Percentiles rank a stretch among this genome's conserved stretches.
phyloP scores from a whole-genome alignment of 2,329 filamentous ascomycete genomes.

The Alternaria ventricosa region DNA sequence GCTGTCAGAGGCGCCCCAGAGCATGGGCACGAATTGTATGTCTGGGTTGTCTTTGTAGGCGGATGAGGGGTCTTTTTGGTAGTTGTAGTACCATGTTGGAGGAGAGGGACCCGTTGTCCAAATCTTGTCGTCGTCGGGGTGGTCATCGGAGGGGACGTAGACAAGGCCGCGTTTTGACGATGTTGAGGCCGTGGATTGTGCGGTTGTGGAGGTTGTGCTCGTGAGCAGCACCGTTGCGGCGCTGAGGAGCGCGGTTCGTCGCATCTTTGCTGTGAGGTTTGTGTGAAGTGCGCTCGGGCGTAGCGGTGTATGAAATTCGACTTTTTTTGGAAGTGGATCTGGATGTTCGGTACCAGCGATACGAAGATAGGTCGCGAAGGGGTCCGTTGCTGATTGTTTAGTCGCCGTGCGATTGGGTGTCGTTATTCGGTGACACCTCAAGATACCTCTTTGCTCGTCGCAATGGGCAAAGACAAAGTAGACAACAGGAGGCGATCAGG shows the following conservation, averaged over 20 bases:
- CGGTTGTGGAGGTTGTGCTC: conserved; percentile 8
- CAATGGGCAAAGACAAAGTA: not conserved
- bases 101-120: conserved; percentile 65
- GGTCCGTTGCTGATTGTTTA: too few species aligned
- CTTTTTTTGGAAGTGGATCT: not conserved
- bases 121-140: conserved; percentile 67
- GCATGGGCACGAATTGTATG: conserved; percentile 81
- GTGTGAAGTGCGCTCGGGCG: not conserved
- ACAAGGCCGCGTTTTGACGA: conserved; percentile 75
- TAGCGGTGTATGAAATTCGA: not conserved
- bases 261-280: conserved; percentile 6
- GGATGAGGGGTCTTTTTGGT: conserved; percentile 63
- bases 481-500: not conserved
- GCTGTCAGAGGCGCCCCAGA: conserved; percentile 66
- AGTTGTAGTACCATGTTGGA: conserved; percentile 89
- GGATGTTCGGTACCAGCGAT: not conserved
- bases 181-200: conserved; percentile 47
- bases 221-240: conserved; percentile 7
- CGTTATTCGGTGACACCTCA: not conserved
- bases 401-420: not conserved
- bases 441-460: not conserved
- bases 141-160: conserved; percentile 65
- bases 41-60: conserved; percentile 50
- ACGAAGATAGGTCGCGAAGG: not conserved
- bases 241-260: not conserved